A percentile compares a stretch with the other conserved stretches of the same genome.
Evolutionary conservation across 495 filamentous ascomycete species (phyloP).

Genomic region (Penicillium soppii): DNA sequence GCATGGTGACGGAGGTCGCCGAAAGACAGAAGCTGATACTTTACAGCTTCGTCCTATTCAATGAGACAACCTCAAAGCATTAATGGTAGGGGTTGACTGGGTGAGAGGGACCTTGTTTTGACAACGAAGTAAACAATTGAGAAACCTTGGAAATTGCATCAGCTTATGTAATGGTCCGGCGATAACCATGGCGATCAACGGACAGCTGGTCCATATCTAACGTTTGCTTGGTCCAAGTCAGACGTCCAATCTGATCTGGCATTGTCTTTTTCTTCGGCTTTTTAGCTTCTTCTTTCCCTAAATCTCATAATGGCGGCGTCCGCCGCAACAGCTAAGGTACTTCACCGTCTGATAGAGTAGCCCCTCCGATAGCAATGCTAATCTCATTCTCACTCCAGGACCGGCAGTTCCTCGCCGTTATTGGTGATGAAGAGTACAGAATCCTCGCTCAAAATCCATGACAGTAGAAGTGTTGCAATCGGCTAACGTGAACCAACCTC

Average conservation of each 20-base stretch:
- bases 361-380: slow-evolving; percentile 23
- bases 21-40: slow-evolving; percentile 20
- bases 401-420: slow-evolving; percentile 93
- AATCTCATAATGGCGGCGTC: slow-evolving; percentile 35
- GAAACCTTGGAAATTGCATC: slow-evolving; percentile 17
- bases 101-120: slow-evolving; percentile 1
- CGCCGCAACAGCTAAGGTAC: slow-evolving; percentile 43
- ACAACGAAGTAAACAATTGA: slow-evolving; percentile 19
- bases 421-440: slow-evolving; percentile 86
- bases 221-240: slow-evolving; percentile 1
- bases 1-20: slow-evolving; percentile 46
- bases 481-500: slow-evolving; percentile 21
- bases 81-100: neutral
- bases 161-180: slow-evolving; percentile 24
- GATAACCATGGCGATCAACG: slow-evolving; percentile 22
- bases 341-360: slow-evolving; percentile 4
- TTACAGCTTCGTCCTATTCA: slow-evolving; percentile 19
- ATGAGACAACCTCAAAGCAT: slow-evolving; percentile 9
- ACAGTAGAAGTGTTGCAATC: neutral
- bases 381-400: slow-evolving; percentile 54
- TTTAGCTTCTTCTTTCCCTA: neutral
- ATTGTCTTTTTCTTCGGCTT: neutral
- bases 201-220: slow-evolving; percentile 5
- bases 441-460: neutral
- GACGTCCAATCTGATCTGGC: neutral